These are phyloP conservation scores for Colletotrichum sublineola DNA, from an alignment of 2,329 filamentous ascomycete species.

Conservation along the genomic window DNA sequence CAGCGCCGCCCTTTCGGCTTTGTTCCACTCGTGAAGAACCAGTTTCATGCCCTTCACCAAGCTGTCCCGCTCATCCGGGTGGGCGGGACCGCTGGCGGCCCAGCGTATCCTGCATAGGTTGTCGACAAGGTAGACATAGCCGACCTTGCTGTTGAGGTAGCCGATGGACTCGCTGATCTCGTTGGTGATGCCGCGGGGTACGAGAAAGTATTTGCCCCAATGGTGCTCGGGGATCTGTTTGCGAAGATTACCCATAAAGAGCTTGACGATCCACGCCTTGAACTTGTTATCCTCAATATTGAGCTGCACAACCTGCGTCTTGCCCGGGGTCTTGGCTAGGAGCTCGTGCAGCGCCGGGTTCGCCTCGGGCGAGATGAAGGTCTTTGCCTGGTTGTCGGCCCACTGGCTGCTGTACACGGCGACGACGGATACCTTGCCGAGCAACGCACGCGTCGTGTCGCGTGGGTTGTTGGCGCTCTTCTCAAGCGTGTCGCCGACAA, in stretches of 20 bases:
- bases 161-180: constrained; percentile 74
- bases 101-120: constrained; percentile 90
- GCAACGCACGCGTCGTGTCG: constrained; percentile 82
- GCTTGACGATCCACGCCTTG: constrained; percentile 69
- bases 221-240: constrained; percentile 63
- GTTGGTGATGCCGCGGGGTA: constrained; percentile 69
- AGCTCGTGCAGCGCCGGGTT: constrained; percentile 79
- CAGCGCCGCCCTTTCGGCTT: constrained; percentile 52
- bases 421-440: constrained; percentile 82
- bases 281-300: constrained; percentile 88
- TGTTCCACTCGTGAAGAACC: constrained; percentile 70
- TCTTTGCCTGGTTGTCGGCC: constrained; percentile 84
- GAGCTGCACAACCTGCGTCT: constrained; percentile 80
- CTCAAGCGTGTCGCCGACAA: constrained; percentile 82
- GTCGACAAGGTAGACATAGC: constrained; percentile 94
- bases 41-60: constrained; percentile 74
- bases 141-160: constrained; percentile 89
- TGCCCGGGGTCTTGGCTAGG: constrained; percentile 66
- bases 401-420: constrained; percentile 85
- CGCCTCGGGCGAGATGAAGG: constrained; percentile 74
- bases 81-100: constrained; percentile 84
- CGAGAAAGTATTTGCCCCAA: constrained; percentile 73
- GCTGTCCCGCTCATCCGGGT: constrained; percentile 75
- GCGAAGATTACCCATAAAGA: constrained; percentile 69
- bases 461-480: constrained; percentile 63